Base-by-base conservation (phyloP, 2,329 filamentous ascomycete genomes). In the Nemania sp. region DNA sequence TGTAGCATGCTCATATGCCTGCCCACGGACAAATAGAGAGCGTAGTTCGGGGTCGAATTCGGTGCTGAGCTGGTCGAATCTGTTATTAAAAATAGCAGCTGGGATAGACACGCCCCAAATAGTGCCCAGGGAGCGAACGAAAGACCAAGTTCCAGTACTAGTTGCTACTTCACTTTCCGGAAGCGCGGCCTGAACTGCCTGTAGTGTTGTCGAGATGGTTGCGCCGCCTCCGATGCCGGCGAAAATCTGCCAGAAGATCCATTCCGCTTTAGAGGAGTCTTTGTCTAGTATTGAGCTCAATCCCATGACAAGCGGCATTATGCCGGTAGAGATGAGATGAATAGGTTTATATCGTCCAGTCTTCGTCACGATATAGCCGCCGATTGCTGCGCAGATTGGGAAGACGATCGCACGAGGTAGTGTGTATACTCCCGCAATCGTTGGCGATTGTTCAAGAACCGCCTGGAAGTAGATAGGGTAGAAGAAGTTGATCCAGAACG, bases 21-120 rank as follows among this genome's bases (percentile, higher is more conserved):
- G 24, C 8, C 40, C 40, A 19, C 6, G 5, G 9, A 6, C 15
- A 9, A 43, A 9, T 2, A 19, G n/a, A 5, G 3, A 8, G 6
- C 40, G 23, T 2, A 15, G 8, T 1, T n/a, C 6, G 9, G 24
- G 15, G 8, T 43, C 40, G 6, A 19, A 8, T 3, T 14, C 20
- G 3, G 5, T 5, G 5, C 17, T 15, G 14, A 43, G n/a, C 14
- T 43, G 12, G 14, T 45, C 26, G 11, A 41, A 41, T 3, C 37
- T 26, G 8, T 15, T 22, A 22, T 53, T 53, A 24, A 53, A 53
- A 9, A 53, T 36, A 1, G 36, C 50, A 8, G 34, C 20, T 3
- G 43, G 50, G 12, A 53, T 34, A 17, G 43, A 14, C 5, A 48
- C 50, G 6, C 43, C 50, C 43, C 43, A 53, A 5, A 48, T 36